These are phyloP conservation scores for Spergularia marina DNA, from an alignment of 148 eudicot species.

Conservation along the genomic window DNA sequence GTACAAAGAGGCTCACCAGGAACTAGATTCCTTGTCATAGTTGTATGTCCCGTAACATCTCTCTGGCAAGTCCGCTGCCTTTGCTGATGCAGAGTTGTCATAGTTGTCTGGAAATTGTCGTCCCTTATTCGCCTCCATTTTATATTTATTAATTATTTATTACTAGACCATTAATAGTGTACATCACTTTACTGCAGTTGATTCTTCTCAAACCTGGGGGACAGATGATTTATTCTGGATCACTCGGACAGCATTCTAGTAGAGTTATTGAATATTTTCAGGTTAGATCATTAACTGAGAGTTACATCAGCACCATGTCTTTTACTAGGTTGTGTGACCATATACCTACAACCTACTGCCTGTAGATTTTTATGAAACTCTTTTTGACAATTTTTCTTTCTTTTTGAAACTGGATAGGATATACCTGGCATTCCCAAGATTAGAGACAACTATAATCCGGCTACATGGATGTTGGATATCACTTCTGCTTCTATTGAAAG, in stretches of 20 bases:
- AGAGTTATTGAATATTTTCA: slow-evolving; percentile 64
- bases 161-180: background rate
- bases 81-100: background rate
- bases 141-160: background rate
- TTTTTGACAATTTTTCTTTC: background rate
- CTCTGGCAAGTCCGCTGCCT: no score
- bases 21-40: no score
- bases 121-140: background rate
- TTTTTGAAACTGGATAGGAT: slow-evolving; percentile 32
- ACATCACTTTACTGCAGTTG: slow-evolving; percentile 42
- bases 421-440: slow-evolving; percentile 67
- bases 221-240: slow-evolving; percentile 68
- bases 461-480: slow-evolving; percentile 90
- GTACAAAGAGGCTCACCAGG: no score
- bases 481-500: slow-evolving; percentile 70
- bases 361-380: background rate
- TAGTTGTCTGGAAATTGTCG: background rate
- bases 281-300: slow-evolving; percentile 34
- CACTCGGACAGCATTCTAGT: slow-evolving; percentile 59
- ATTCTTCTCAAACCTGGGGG: slow-evolving; percentile 68
- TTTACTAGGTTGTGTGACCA: background rate
- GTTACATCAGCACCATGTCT: background rate
- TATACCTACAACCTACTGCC: background rate
- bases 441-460: slow-evolving; percentile 68
- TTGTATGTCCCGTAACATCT: no score